phyloP scores from a whole-genome alignment of 78 protist species.

The Monocercomonoides exilis region DNA sequence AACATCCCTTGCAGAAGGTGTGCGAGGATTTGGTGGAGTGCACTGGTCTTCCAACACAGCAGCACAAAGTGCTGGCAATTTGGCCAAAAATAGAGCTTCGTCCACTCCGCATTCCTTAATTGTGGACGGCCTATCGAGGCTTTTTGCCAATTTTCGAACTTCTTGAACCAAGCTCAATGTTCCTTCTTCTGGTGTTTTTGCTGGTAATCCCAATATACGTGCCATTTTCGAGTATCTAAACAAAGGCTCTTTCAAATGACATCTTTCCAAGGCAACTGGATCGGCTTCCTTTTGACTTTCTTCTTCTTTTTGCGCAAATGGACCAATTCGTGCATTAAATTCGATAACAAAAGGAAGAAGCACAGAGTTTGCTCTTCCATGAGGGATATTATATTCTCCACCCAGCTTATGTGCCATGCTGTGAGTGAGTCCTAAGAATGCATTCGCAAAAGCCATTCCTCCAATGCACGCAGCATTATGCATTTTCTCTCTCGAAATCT shows the following conservation, averaged over 20 bases:
- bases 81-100: slow-evolving; percentile 2
- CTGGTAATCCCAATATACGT: not conserved
- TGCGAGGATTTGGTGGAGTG: slow-evolving; percentile 30
- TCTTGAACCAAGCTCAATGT: not conserved
- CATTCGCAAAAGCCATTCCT: slow-evolving; percentile 46
- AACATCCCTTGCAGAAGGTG: too few relatives aligned
- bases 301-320: too few relatives aligned
- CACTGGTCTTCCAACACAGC: slow-evolving; percentile 45
- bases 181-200: not conserved
- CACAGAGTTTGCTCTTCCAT: slow-evolving; percentile 35
- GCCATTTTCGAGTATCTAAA: not conserved
- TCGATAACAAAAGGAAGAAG: slow-evolving; percentile 13
- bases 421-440: slow-evolving; percentile 41
- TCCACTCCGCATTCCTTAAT: slow-evolving; percentile 11
- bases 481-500: slow-evolving; percentile 25
- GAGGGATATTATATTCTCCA: slow-evolving; percentile 20
- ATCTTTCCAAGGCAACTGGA: not conserved
- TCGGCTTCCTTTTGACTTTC: too few relatives aligned
- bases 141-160: not conserved
- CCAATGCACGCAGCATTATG: slow-evolving; percentile 37
- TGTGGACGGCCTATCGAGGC: not conserved
- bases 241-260: not conserved
- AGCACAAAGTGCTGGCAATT: not conserved
- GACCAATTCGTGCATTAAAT: slow-evolving; percentile 22
- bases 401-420: slow-evolving; percentile 38